A percentile compares a stretch with the other conserved stretches of the same genome.
phyloP scores from a whole-genome alignment of 228 moss, liverwort and hornwort genomes.

The Sphagnum magellanicum region DNA sequence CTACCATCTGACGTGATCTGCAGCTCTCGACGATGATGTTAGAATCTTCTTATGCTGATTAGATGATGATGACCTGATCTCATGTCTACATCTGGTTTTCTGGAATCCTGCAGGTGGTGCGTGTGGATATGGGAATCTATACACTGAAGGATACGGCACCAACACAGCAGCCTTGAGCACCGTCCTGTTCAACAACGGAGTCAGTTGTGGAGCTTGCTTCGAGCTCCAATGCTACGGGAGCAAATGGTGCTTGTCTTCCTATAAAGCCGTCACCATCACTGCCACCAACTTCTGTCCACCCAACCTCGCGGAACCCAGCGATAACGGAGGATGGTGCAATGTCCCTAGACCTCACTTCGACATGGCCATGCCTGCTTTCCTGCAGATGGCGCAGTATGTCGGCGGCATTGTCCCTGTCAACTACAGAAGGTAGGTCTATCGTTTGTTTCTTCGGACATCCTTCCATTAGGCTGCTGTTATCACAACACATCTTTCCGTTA shows the following conservation, averaged over 20 bases:
- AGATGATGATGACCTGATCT: too few relatives aligned
- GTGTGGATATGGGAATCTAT: slow-evolving; percentile 15
- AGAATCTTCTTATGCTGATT: too few relatives aligned
- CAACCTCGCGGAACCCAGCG: background rate
- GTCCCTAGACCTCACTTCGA: slow-evolving; percentile 17
- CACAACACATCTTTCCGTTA: slow-evolving; percentile 9
- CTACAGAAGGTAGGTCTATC: slow-evolving; percentile 14
- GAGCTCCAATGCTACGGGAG: slow-evolving; percentile 13
- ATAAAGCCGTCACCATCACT: slow-evolving; percentile 7
- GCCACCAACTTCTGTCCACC: slow-evolving; percentile 17
- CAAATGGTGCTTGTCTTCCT: background rate
- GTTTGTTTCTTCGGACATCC: background rate
- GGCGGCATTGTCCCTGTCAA: slow-evolving; percentile 32
- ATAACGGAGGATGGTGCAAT: slow-evolving; percentile 23
- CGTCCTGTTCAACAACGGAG: slow-evolving; percentile 7
- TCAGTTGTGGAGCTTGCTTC: slow-evolving; percentile 15
- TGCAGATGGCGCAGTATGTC: slow-evolving; percentile 16
- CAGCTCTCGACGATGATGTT: too few relatives aligned
- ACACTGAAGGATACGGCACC: slow-evolving; percentile 9
- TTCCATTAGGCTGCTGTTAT: slow-evolving; percentile 12
- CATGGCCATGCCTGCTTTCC: slow-evolving; percentile 25
- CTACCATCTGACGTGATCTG: too few relatives aligned
- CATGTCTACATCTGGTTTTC: too few relatives aligned
- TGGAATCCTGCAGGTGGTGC: slow-evolving; percentile 8
- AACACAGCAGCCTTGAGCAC: slow-evolving; percentile 15